These are phyloP conservation scores for Podochytrium sp. DNA, from an alignment of 192 early-diverging fungal species.

Conservation along the genomic window DNA sequence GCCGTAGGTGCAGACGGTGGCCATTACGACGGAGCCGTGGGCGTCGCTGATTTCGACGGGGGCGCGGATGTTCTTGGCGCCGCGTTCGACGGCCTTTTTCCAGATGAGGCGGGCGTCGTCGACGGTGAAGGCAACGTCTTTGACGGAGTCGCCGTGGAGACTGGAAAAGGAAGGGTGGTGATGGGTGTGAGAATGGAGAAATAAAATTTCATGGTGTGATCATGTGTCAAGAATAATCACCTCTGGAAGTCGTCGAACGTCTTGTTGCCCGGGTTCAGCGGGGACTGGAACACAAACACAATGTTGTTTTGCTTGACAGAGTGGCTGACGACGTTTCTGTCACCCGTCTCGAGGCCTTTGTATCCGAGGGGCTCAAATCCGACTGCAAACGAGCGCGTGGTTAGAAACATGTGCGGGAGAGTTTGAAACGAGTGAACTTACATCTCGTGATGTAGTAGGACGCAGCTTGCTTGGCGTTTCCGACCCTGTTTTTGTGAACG, in stretches of 20 bases:
- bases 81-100: conserved; percentile 79
- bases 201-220: not conserved
- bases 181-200: not conserved
- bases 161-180: conserved; percentile 32
- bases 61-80: conserved; percentile 77
- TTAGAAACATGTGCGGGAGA: too few species aligned
- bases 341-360: conserved; percentile 93
- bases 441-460: conserved; percentile 88
- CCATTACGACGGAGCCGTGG: conserved; percentile 87
- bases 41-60: conserved; percentile 79
- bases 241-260: conserved; percentile 53
- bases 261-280: conserved; percentile 79
- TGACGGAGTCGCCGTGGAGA: conserved; percentile 91
- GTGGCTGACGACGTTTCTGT: conserved; percentile 83
- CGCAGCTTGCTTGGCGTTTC: conserved; percentile 94
- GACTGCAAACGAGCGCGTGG: conserved; percentile 38
- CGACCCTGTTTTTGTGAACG: conserved; percentile 61
- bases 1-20: conserved; percentile 92
- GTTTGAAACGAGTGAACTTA: conserved; percentile 36
- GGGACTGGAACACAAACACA: conserved; percentile 89
- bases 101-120: conserved; percentile 82
- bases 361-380: conserved; percentile 94
- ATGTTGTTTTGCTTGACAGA: conserved; percentile 83
- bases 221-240: conserved; percentile 1
- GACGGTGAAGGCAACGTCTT: conserved; percentile 94